A percentile compares a stretch with the other conserved stretches of the same genome.
Evolutionary conservation across 495 filamentous ascomycete species (phyloP).

Genomic region (Hypoxylon trugodes): DNA sequence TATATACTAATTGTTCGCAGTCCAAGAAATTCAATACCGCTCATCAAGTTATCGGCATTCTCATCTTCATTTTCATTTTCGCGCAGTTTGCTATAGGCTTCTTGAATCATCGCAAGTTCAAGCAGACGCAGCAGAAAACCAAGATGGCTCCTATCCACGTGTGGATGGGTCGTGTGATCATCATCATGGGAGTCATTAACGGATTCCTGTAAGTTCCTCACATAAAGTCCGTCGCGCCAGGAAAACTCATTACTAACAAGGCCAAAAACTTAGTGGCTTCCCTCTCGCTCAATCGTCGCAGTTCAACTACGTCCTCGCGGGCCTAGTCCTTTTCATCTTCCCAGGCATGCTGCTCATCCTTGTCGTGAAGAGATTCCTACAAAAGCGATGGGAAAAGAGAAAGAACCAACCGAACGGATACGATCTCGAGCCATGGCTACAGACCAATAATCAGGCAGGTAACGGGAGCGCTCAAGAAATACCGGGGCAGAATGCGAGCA

Average conservation of each 20-base stretch:
- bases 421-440: constrained; percentile 39
- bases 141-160: constrained; percentile 57
- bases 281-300: constrained; percentile 47
- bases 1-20: constrained; percentile 37
- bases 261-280: constrained; percentile 45
- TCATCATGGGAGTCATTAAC: constrained; percentile 59
- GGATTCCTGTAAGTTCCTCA: constrained; percentile 52
- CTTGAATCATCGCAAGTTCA: constrained; percentile 59
- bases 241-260: not conserved
- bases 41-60: constrained; percentile 68
- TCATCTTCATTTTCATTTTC: constrained; percentile 58
- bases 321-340: constrained; percentile 41
- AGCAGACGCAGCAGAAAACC: constrained; percentile 52
- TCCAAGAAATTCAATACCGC: constrained; percentile 59
- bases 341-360: constrained; percentile 40
- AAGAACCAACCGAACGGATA: constrained; percentile 34
- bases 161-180: constrained; percentile 61
- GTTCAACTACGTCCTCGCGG: constrained; percentile 49
- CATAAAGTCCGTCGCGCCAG: not conserved
- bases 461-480: not conserved
- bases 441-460: constrained; percentile 3
- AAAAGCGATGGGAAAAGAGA: constrained; percentile 22
- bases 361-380: constrained; percentile 28
- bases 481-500: constrained; percentile 25
- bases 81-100: constrained; percentile 59